Evolutionary conservation across 1,284 basidiomycete genomes (phyloP).

Genomic region (Leccinum subrobustum): DNA sequence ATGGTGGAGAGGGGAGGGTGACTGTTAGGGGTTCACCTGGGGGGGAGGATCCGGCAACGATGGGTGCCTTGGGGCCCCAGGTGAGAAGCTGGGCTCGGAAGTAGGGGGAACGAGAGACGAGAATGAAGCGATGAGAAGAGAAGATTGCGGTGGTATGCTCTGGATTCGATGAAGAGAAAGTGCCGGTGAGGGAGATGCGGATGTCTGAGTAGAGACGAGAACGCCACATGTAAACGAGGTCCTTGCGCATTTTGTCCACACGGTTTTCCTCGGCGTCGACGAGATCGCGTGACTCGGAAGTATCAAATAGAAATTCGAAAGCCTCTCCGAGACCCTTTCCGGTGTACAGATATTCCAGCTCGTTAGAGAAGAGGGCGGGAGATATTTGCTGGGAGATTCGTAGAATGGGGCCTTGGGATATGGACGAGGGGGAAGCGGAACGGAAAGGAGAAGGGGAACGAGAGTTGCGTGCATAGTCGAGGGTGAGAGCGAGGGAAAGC

Average conservation of each 20-base stretch:
- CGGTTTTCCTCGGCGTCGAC: constrained; percentile 60
- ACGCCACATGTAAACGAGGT: constrained; percentile 95
- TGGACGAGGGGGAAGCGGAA: constrained; percentile 45
- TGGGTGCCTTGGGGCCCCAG: constrained; percentile 44
- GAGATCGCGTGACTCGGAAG: constrained; percentile 47
- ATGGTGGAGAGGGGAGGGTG: constrained; percentile 86
- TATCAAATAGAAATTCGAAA: constrained; percentile 87
- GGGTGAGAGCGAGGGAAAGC: constrained; percentile 53
- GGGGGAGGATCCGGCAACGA: constrained; percentile 23
- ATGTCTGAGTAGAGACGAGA: constrained; percentile 91
- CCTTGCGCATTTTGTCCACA: constrained; percentile 87
- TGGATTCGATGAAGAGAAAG: constrained; percentile 58
- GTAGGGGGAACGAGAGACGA: constrained; percentile 87
- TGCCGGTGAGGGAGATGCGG: constrained; percentile 71
- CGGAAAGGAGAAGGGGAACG: constrained; percentile 58
- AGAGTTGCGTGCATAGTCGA: constrained; percentile 46
- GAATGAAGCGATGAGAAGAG: constrained; percentile 90
- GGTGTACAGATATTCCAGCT: constrained; percentile 89
- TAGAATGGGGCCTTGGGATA: constrained; percentile 38
- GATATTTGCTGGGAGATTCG: constrained; percentile 68
- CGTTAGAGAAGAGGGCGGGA: constrained; percentile 76
- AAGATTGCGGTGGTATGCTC: constrained; percentile 79
- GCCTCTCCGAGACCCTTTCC: constrained; percentile 85
- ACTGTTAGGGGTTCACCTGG: constrained; percentile 54
- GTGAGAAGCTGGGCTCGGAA: constrained; percentile 73